Percentiles rank a stretch among this genome's conserved stretches.
phyloP scores from a whole-genome alignment of 2,329 filamentous ascomycete species.

The Epichloe gansuensis region DNA sequence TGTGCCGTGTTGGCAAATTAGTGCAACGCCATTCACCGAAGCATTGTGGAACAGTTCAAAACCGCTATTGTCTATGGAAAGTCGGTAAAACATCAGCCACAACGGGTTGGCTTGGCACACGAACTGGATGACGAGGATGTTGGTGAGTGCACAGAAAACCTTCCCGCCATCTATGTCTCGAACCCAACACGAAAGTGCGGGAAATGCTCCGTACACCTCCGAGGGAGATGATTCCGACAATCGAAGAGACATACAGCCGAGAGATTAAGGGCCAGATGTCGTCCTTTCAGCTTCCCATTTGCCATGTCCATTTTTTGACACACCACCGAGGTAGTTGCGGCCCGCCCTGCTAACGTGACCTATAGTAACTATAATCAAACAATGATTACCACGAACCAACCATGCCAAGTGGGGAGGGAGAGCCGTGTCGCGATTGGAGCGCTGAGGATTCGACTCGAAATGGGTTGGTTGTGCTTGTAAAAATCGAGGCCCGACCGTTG shows the following conservation, averaged over 20 bases:
- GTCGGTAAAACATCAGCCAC: slow-evolving; percentile 96
- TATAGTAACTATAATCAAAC: slow-evolving; percentile 49
- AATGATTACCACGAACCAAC: slow-evolving; percentile 28
- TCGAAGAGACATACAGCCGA: not conserved
- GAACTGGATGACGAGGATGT: slow-evolving; percentile 96
- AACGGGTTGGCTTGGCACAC: slow-evolving; percentile 81
- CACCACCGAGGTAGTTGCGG: too few relatives aligned
- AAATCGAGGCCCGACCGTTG: not conserved
- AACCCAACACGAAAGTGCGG: not conserved
- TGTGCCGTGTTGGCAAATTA: slow-evolving; percentile 30
- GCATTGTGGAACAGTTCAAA: slow-evolving; percentile 91
- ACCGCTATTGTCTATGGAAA: slow-evolving; percentile 92
- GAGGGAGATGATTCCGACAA: not conserved
- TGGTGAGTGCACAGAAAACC: slow-evolving; percentile 43
- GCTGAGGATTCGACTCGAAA: not conserved
- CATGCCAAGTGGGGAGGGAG: slow-evolving; percentile 1
- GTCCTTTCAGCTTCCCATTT: not conserved
- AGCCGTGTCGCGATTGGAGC: slow-evolving; percentile 5
- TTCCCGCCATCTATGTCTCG: not conserved
- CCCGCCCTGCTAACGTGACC: slow-evolving; percentile 6
- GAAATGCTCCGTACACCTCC: not conserved
- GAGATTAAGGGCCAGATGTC: not conserved
- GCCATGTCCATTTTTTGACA: not conserved
- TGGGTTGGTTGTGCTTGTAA: not conserved
- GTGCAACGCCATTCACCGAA: slow-evolving; percentile 97